Evolutionary conservation across 2,329 filamentous ascomycete species (phyloP), one percentile per base, ranked within the genome.

Genomic region (Penicillium sp.): DNA sequence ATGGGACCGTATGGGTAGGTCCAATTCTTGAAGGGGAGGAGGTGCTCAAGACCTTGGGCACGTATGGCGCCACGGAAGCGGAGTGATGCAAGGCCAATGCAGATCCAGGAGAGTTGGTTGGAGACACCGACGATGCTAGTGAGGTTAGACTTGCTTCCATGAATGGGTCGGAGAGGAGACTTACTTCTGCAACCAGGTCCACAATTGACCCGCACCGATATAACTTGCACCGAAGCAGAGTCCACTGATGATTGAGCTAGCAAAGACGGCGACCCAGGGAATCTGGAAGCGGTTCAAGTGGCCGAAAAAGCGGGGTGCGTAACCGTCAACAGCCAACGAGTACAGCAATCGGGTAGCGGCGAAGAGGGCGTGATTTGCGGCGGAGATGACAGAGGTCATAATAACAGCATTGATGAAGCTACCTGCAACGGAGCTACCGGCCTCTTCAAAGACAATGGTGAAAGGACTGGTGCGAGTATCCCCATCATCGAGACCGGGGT

Each of bases 111-210:
- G 4, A 88, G 73, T 70, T 88, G 85, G 67, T 87, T 88, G 0
- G 85, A 87, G 0, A 88, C 85, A 11, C 85, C 85, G 53, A 88
- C 84, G 44, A 88, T 81, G 55, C 79, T 81, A 54, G 8, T 5
- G 6, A 6, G n/a, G 45, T 47, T 50, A 33, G 47, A n/a, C 49
- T 35, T n/a, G 9, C 9, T 49, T 20, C 15, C n/a, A 8, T 22
- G 4, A n/a, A 31, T 26, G 15, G 12, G 14, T 35, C 18, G 18
- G 8, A 12, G 1, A 22, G 9, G 41, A 14, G 35, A 67, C 75
- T 64, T 70, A 82, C 80, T 87, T 87, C 66, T 88, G 85, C 18
- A 88, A 71, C 85, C 85, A 88, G 1, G 78, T 81, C 85, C 85
- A 88, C 4, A 88, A 71, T 60, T 87, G 79, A 0, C 85, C 85